These are phyloP conservation scores for Coleophoma eucalyptorum DNA, from an alignment of 2,329 filamentous ascomycete genomes.

Conservation along the genomic window DNA sequence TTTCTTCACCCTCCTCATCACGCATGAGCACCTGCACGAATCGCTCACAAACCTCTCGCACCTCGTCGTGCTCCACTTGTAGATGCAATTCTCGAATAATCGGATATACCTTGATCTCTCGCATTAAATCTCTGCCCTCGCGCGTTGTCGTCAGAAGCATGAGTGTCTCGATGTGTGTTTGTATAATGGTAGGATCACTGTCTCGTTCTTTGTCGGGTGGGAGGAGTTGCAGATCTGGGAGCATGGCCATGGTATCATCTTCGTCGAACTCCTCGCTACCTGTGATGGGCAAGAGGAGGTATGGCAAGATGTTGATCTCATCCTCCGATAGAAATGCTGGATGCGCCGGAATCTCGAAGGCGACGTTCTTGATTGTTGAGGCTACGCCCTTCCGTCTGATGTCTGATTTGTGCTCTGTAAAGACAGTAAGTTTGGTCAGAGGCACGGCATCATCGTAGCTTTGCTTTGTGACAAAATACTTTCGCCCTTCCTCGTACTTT, in stretches of 20 bases:
- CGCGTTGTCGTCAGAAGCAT: conserved; percentile 77
- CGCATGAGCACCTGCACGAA: conserved; percentile 65
- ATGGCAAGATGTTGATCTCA: conserved; percentile 79
- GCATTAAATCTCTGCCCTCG: conserved; percentile 69
- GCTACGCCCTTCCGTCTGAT: conserved; percentile 92
- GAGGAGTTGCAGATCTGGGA: conserved; percentile 84
- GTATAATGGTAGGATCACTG: conserved; percentile 68
- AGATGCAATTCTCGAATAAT: conserved; percentile 84
- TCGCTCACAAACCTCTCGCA: conserved; percentile 81
- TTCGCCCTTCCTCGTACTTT: conserved; percentile 71
- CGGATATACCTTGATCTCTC: conserved; percentile 79
- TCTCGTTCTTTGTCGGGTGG: conserved; percentile 89
- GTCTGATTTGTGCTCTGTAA: conserved; percentile 83
- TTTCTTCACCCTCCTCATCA: conserved; percentile 25
- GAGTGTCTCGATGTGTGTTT: conserved; percentile 86
- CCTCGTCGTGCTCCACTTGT: conserved; percentile 71
- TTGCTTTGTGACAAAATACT: conserved; percentile 71
- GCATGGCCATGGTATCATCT: conserved; percentile 82
- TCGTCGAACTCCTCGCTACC: conserved; percentile 85
- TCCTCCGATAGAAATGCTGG: conserved; percentile 65
- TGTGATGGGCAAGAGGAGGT: conserved; percentile 82
- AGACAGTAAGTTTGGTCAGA: conserved; percentile 86
- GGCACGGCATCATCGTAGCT: conserved; percentile 82
- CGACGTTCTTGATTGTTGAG: conserved; percentile 88
- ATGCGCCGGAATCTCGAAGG: conserved; percentile 78